Conservation (phyloP, 495 filamentous ascomycete species). For the Penicillium malachiteum region DNA sequence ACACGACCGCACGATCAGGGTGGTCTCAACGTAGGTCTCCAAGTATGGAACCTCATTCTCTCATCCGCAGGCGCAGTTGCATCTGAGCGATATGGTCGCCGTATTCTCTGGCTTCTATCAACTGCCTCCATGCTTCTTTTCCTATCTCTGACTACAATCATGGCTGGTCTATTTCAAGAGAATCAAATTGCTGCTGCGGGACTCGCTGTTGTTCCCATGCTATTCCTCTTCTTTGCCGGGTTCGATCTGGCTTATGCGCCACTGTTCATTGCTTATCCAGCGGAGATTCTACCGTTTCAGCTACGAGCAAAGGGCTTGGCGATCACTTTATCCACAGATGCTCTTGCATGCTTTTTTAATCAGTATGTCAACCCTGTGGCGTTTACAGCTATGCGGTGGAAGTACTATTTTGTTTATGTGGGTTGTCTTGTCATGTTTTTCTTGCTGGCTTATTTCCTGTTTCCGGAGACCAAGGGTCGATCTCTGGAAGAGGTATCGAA, state of each 20-base stretch:
- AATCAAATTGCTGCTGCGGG: constrained; percentile 45
- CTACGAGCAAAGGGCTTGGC: constrained; percentile 71
- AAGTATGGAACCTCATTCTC: constrained; percentile 27
- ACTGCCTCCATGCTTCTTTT: constrained; percentile 56
- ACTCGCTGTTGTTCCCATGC: constrained; percentile 56
- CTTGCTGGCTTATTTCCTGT: constrained; percentile 61
- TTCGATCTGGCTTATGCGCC: constrained; percentile 61
- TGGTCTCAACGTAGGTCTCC: constrained; percentile 23
- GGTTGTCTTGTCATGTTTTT: constrained; percentile 55
- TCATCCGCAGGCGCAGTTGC: constrained; percentile 49
- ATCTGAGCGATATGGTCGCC: constrained; percentile 58
- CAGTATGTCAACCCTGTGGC: constrained; percentile 60
- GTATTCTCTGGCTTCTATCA: constrained; percentile 54
- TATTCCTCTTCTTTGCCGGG: constrained; percentile 57
- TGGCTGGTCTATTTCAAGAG: constrained; percentile 52
- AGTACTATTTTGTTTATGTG: constrained; percentile 62
- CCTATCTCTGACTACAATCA: constrained; percentile 54
- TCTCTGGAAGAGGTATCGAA: constrained; percentile 64
- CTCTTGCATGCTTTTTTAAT: constrained; percentile 56
- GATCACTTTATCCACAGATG: constrained; percentile 57
- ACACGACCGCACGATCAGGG: constrained; percentile 46
- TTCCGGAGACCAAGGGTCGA: constrained; percentile 64
- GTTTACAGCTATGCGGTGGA: constrained; percentile 52
- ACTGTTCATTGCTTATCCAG: constrained; percentile 60
- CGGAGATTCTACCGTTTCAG: constrained; percentile 67